Evolutionary conservation across 2,329 filamentous ascomycete species (phyloP).

Genomic region (Hymenoscyphus fructigenus): DNA sequence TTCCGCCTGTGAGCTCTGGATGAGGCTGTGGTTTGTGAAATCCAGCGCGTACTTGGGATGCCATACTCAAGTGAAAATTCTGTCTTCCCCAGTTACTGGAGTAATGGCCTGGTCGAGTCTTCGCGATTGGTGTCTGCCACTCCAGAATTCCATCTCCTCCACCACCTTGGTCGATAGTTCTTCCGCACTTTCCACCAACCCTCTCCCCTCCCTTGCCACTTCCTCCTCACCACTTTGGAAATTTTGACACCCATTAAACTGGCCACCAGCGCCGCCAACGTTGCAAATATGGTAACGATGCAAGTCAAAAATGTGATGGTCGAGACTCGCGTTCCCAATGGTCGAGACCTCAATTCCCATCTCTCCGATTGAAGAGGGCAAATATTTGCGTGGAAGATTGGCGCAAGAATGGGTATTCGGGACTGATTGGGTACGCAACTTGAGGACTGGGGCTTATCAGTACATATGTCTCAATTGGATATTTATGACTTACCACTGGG

Average conservation of each 20-base stretch:
- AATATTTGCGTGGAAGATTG: conserved; percentile 48
- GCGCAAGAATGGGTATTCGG: conserved; percentile 48
- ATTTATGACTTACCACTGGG: conserved; percentile 22
- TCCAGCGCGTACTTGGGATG: too few species aligned
- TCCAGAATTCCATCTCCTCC: conserved; percentile 22
- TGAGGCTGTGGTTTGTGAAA: conserved; percentile 40
- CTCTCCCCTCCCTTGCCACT: conserved; percentile 23
- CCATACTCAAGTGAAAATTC: background rate
- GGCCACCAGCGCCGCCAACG: conserved; percentile 28
- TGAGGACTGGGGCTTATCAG: conserved; percentile 37
- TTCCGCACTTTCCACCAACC: conserved; percentile 37
- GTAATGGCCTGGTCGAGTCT: conserved; percentile 1
- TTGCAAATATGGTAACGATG: conserved; percentile 37
- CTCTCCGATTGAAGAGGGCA: conserved; percentile 52
- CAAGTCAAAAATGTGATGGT: conserved; percentile 43
- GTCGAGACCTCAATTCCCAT: conserved; percentile 44
- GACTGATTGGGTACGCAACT: conserved; percentile 54
- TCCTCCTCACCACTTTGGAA: conserved; percentile 5
- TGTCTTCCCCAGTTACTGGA: background rate
- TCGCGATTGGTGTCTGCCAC: conserved; percentile 17
- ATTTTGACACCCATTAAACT: conserved; percentile 12
- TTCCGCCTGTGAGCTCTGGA: conserved; percentile 84
- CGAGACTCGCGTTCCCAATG: conserved; percentile 44
- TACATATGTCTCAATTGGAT: conserved; percentile 5
- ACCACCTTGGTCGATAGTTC: conserved; percentile 17